Evolutionary conservation across 768 basidiomycete genomes (phyloP), one percentile per base, ranked within the genome.

Genomic region (Leucosporidium creatinivorum): DNA sequence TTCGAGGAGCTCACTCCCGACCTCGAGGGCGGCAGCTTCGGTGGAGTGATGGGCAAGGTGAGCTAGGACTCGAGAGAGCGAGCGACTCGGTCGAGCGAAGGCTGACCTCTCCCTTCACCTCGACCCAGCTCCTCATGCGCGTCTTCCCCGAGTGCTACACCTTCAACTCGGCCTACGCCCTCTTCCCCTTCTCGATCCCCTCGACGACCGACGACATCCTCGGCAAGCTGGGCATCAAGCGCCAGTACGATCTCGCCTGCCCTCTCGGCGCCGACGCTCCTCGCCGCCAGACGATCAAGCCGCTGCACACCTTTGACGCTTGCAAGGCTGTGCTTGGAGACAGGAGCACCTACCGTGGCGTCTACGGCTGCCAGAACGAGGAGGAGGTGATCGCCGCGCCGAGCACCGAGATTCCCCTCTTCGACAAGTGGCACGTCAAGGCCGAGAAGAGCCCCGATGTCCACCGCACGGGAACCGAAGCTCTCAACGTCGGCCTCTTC

Each of bases 121-220:
- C 28, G 18, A 5, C 33, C 3, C 48, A 62, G 66, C 36, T 92
- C 31, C 82, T 92, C 62, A 87, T 87, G 81, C 82, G 84, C 58
- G 85, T 84, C 25, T 80, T 92, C 36, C 89, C 89, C 0, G 79
- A 85, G 26, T 81, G 87, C 69, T 92, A 87, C 77, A 83, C 85
- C 17, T 78, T 81, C 28, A 81, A 83, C 21, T 87, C 85, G 17
- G 81, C 82, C 4, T 89, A 89, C 73, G 88, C 85, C 3, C 86
- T 87, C 75, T 92, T 92, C 83, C 89, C 91, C 13, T 88, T 93
- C 82, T 44, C 67, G 54, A 71, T 62, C 9, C 69, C 73, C 18
- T 30, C 65, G 39, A 63, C 58, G 51, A 69, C 67, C 17, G n/a
- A 57, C 17, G 47, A 17, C 18, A 69, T 67, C 60, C 65, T 73